Evolutionary conservation across 139 green algal species (phyloP), one percentile per base, ranked within the genome.

Genomic region (Nannochloris sp.): DNA sequence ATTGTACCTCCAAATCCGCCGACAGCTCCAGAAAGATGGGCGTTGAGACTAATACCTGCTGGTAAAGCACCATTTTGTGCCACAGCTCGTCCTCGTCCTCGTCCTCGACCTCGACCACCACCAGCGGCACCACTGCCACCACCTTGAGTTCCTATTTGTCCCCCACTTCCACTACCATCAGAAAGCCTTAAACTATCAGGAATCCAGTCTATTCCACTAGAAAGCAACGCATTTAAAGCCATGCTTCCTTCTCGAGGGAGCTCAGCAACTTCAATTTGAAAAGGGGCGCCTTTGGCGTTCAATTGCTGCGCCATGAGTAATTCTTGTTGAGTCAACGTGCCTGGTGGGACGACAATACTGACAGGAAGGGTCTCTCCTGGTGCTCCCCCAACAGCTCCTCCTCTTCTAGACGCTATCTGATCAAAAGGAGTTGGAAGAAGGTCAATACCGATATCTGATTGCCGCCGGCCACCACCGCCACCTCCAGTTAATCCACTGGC

Each of bases 241-340:
- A 8, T 8, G 9, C 8, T 13, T 3, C 12, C 58, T 64, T 25
- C 53, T 42, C 58, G 9, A 23, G 63, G 63, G 42, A 6, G 19
- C 2, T 23, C 7, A 4, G 35, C 46, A 61, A 74, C 46, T 45
- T 73, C 60, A n/a, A 75, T 67, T 19, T 73, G 62, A 23, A 75
- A 39, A 3, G 68, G 68, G 33, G 56, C 47, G 4, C 59, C 42
- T 39, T 65, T 51, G 5, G 48, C 14, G 30, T 75, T 75, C 13
- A 76, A 54, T 31, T 76, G 24, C 3, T 59, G 30, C 7, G 54
- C 69, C 53, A 76, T 55, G 36, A 53, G 27, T 46, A 37, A 34
- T 47, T 76, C 69, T 36, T 44, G 55, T 12, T 63, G 61, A 14
- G 14, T 76, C n/a, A 76, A 46, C 13, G 67, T 58, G n/a, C 72